These are phyloP conservation scores for Neurospora crassa DNA, from an alignment of 2,329 filamentous ascomycete genomes.

Conservation along the genomic window DNA sequence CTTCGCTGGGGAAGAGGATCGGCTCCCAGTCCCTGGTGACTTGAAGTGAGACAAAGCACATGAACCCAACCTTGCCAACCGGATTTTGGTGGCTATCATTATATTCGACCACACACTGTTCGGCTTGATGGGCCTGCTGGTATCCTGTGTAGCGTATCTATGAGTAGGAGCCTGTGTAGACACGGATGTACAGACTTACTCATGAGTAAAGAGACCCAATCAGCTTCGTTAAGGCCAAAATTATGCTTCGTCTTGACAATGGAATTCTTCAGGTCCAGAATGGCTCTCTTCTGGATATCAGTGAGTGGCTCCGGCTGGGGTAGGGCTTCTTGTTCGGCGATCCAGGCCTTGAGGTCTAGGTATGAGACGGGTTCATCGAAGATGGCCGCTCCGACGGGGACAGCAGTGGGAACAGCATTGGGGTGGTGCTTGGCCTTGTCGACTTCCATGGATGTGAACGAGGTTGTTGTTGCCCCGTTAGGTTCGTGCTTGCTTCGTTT, in stretches of 20 bases:
- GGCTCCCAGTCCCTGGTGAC: constrained; percentile 15
- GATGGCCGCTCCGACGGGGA: background rate
- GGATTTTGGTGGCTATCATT: constrained; percentile 6
- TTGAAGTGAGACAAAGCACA: background rate
- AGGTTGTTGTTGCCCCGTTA: background rate
- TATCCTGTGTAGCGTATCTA: constrained; percentile 5
- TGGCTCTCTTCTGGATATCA: constrained; percentile 27
- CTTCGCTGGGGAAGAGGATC: constrained; percentile 17
- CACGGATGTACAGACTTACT: constrained; percentile 20
- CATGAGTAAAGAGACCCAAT: constrained; percentile 31
- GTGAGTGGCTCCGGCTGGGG: constrained; percentile 28
- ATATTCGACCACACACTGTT: constrained; percentile 11
- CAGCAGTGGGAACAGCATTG: background rate
- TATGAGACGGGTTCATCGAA: constrained; percentile 18
- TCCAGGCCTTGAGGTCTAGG: constrained; percentile 29
- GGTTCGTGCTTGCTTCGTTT: background rate
- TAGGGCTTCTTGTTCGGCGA: constrained; percentile 29
- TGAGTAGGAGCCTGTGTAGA: background rate
- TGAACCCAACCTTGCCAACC: background rate
- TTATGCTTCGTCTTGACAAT: constrained; percentile 8
- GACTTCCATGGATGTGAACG: background rate
- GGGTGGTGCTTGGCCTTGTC: background rate
- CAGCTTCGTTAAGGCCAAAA: constrained; percentile 16
- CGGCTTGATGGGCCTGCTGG: background rate
- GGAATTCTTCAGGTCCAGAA: constrained; percentile 29